Evolutionary conservation across 495 filamentous ascomycete species (phyloP).

Genomic region (Aspergillus sclerotioniger): DNA sequence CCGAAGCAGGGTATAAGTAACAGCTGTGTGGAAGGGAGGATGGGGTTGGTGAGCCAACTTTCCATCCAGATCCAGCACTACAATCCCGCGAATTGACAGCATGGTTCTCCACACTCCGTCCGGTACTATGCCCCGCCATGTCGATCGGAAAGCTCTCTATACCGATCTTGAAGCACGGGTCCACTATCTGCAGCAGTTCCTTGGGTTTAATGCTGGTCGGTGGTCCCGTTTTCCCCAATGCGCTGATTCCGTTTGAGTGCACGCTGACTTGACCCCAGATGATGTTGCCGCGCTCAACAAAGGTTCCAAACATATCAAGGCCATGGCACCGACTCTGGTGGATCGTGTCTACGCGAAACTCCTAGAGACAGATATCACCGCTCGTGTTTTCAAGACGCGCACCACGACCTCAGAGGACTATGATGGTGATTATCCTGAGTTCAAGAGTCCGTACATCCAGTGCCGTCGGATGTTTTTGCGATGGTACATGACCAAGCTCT

Average conservation of each 20-base stretch:
- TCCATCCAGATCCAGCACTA: neutral
- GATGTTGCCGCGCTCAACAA: slow-evolving; percentile 1
- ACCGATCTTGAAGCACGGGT: slow-evolving; percentile 1
- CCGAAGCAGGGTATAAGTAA: neutral
- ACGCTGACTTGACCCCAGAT: neutral
- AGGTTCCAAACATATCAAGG: slow-evolving; percentile 1
- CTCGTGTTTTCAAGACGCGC: neutral
- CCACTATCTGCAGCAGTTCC: neutral
- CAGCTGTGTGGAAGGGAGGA: neutral
- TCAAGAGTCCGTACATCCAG: neutral
- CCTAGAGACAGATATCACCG: slow-evolving; percentile 1
- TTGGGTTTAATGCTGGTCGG: neutral
- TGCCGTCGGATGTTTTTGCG: slow-evolving; percentile 1
- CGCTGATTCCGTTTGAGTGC: neutral
- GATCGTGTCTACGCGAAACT: neutral
- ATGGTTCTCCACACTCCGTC: neutral
- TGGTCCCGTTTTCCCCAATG: neutral
- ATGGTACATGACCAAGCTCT: slow-evolving; percentile 5
- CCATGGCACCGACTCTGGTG: neutral
- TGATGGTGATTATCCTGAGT: neutral
- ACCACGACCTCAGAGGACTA: neutral
- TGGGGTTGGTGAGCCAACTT: neutral
- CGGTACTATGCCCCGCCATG: neutral
- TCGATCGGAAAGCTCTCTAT: neutral
- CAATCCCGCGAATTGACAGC: neutral